Base-by-base conservation (phyloP, 495 filamentous ascomycete species). In the Penicillium malachiteum region DNA sequence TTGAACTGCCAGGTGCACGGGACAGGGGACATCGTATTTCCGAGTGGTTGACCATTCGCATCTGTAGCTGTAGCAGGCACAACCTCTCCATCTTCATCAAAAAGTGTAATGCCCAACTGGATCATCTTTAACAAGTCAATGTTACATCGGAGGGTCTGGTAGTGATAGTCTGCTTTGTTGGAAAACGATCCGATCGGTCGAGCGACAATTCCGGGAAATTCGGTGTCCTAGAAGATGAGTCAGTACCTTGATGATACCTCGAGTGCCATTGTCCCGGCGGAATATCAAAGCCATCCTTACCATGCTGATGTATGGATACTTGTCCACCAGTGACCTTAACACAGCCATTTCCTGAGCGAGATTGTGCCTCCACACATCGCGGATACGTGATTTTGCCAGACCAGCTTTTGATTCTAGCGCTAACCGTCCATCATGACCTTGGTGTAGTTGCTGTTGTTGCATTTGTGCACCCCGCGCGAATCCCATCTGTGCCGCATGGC, bases 1-100 rank as follows among this genome's bases (percentile, higher is more conserved):
- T 98, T 97, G 80, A 98, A 98, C 59, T 96, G 91, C 94, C 94
- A 98, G 16, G 94, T 96, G 62, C 87, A 93, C 9, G 92, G 92
- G 32, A 89, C 81, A 26, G 86, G 83, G 7, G 82, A 73, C 45
- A 88, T 78, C 52, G 75, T 80, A 54, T 78, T 80, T n/a, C 70
- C 71, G 13, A 72, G 73, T 5, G 71, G 60, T 71, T 75, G 62
- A 72, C 81, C 70, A 68, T 75, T 70, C 42, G 76, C 74, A 56
- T 90, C 84, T 33, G 84, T 78, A 7, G 80, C 80, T 56, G 81
- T 84, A 3, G 85, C 80, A 9, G 89, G 90, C 7, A 88, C 89
- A 9, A 89, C 83, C 53, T 97, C 89, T 37, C 95, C 95, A 50
- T 95, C 85, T 47, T 89, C 78, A 49, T 89, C 87, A 74, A 96